These are phyloP conservation scores for Elongisporangium anandrum DNA, from an alignment of 352 stramenopile genomes.

Conservation along the genomic window DNA sequence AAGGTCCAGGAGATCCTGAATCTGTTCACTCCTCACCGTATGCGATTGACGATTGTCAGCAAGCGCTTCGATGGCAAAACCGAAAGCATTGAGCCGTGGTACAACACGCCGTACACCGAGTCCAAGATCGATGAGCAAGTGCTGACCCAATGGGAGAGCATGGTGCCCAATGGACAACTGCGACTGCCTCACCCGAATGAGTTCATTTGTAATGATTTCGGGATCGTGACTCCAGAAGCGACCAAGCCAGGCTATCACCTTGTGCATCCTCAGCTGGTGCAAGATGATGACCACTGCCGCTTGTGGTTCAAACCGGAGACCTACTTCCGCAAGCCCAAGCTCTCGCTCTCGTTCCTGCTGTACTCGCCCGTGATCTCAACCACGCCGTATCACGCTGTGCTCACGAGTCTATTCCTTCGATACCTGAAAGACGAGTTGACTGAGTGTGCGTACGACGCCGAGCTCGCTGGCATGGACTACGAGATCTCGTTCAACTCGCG, in stretches of 20 bases:
- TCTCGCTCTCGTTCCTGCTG: slow-evolving; percentile 82
- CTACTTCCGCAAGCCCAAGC: slow-evolving; percentile 89
- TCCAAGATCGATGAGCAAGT: slow-evolving; percentile 19
- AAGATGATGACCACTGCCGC: slow-evolving; percentile 41
- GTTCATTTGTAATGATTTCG: slow-evolving; percentile 77
- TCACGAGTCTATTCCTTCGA: slow-evolving; percentile 68
- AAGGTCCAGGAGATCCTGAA: slow-evolving; percentile 53
- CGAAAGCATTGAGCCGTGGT: slow-evolving; percentile 53
- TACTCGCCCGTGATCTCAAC: slow-evolving; percentile 50
- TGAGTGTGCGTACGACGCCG: slow-evolving; percentile 75
- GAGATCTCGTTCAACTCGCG: slow-evolving; percentile 58
- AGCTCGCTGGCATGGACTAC: slow-evolving; percentile 77
- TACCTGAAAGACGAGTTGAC: slow-evolving; percentile 84
- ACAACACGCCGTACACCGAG: slow-evolving; percentile 60
- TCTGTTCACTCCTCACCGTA: slow-evolving; percentile 37
- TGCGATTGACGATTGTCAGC: slow-evolving; percentile 64
- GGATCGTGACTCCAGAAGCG: slow-evolving; percentile 32
- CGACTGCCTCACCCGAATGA: slow-evolving; percentile 61
- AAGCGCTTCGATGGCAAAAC: slow-evolving; percentile 63
- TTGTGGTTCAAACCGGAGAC: slow-evolving; percentile 88
- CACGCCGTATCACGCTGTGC: slow-evolving; percentile 63
- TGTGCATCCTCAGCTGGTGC: slow-evolving; percentile 27
- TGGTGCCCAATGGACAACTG: slow-evolving; percentile 25
- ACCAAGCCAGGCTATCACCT: slow-evolving; percentile 8
- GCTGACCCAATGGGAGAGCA: slow-evolving; percentile 32